Evolutionary conservation across 768 basidiomycete species (phyloP).

Genomic region (Lactarius hengduanensis): DNA sequence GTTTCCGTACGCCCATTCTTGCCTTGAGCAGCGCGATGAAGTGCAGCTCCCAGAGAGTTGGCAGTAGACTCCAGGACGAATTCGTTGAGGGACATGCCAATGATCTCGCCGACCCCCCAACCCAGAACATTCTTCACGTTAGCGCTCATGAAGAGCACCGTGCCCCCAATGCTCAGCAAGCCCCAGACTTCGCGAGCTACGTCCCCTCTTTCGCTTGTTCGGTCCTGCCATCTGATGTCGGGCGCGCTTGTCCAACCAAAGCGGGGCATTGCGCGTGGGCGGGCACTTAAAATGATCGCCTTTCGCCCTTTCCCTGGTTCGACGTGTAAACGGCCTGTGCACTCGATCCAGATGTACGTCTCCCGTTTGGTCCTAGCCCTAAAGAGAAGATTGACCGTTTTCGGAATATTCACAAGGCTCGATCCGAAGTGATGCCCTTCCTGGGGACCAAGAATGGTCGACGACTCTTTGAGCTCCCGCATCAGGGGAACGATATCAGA

Average conservation of each 20-base stretch:
- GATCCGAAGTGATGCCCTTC: constrained; percentile 26
- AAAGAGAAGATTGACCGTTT: constrained; percentile 81
- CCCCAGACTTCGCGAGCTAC: constrained; percentile 53
- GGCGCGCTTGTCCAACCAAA: constrained; percentile 61
- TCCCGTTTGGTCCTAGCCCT: constrained; percentile 68
- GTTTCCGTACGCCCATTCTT: constrained; percentile 16
- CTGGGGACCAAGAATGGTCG: constrained; percentile 30
- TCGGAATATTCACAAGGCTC: constrained; percentile 36
- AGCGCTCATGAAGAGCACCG: constrained; percentile 50
- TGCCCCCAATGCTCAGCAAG: constrained; percentile 43
- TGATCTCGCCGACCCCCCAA: constrained; percentile 52
- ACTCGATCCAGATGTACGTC: constrained; percentile 85
- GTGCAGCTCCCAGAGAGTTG: constrained; percentile 27
- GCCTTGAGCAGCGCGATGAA: constrained; percentile 23
- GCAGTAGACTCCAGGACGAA: constrained; percentile 35
- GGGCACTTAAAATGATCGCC: constrained; percentile 86
- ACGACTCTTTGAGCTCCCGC: constrained; percentile 85
- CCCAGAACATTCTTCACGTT: constrained; percentile 65
- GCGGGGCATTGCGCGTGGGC: constrained; percentile 64
- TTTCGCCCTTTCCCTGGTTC: constrained; percentile 95
- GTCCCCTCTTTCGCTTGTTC: constrained; percentile 29
- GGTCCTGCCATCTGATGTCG: constrained; percentile 33
- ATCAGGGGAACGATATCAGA: constrained; percentile 89
- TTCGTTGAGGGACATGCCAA: constrained; percentile 47
- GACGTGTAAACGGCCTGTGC: constrained; percentile 81